Conservation (phyloP, 805 yeast genomes). For the Hanseniaspora pseudoguilliermondii region DNA sequence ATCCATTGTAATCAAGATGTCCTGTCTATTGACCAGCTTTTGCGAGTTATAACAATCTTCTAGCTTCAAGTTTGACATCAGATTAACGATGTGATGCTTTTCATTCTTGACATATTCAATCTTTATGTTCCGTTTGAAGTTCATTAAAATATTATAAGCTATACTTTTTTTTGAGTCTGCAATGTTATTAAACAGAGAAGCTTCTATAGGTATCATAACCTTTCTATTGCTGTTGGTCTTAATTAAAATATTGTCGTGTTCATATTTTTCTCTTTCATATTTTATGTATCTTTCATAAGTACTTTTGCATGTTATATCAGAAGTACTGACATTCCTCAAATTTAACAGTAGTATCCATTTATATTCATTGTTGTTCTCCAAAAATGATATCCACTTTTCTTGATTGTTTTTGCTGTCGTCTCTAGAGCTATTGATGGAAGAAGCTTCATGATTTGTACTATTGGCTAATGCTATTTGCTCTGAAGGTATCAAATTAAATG, state of each 20-base stretch:
- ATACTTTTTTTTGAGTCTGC: background rate
- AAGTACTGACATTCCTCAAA: constrained; percentile 69
- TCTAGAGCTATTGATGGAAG: too few relatives aligned
- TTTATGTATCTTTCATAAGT: constrained; percentile 19
- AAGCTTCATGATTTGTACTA: background rate
- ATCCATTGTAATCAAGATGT: background rate
- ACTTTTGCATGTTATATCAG: constrained; percentile 32
- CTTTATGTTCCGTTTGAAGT: background rate
- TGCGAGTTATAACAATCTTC: constrained; percentile 12
- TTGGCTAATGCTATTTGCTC: background rate
- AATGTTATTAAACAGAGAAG: background rate
- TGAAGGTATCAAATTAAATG: constrained; percentile 5
- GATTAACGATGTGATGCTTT: constrained; percentile 35
- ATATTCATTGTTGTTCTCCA: background rate
- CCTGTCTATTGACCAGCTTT: constrained; percentile 7
- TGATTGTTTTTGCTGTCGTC: background rate
- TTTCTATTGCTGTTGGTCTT: constrained; percentile 41
- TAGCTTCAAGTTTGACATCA: constrained; percentile 33
- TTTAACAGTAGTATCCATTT: constrained; percentile 47
- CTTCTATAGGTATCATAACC: constrained; percentile 55
- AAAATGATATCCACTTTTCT: constrained; percentile 7
- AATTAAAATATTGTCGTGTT: constrained; percentile 21
- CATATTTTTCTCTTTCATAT: constrained; percentile 15
- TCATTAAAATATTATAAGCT: constrained; percentile 4
- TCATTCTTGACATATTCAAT: background rate